A percentile compares a stretch with the other conserved stretches of the same genome.
Evolutionary conservation across 2,329 filamentous ascomycete species (phyloP).

Genomic region (Sporothrix pallida): DNA sequence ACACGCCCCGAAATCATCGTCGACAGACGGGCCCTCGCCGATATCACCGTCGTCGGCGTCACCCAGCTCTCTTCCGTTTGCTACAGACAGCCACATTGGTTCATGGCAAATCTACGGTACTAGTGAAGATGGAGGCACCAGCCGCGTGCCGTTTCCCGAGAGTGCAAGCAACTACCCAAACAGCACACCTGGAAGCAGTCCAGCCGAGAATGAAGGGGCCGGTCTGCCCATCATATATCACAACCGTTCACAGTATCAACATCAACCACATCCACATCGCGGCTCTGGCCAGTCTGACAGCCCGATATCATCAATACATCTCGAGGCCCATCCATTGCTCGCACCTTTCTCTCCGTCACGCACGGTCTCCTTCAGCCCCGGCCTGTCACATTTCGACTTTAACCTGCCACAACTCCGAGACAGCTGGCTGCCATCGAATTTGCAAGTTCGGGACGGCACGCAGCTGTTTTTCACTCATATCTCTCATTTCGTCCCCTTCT

Average conservation of each 20-base stretch:
- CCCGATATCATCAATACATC: no score
- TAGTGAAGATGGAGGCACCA: not conserved
- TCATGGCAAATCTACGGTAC: not conserved
- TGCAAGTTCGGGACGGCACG: slow-evolving; percentile 45
- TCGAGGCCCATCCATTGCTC: not conserved
- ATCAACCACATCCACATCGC: not conserved
- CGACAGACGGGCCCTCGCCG: not conserved
- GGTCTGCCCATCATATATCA: not conserved
- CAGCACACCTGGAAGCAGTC: slow-evolving; percentile 7
- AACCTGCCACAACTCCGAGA: slow-evolving; percentile 38
- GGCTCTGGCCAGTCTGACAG: not conserved
- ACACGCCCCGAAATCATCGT: not conserved
- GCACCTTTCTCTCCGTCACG: slow-evolving; percentile 6
- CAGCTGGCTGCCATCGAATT: slow-evolving; percentile 44
- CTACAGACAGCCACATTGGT: not conserved
- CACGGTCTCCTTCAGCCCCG: slow-evolving; percentile 6
- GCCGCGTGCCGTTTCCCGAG: not conserved
- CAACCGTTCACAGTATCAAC: not conserved
- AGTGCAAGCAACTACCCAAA: not conserved
- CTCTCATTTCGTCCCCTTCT: slow-evolving; percentile 48
- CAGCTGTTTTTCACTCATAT: slow-evolving; percentile 47
- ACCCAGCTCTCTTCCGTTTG: not conserved
- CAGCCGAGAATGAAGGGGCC: not conserved
- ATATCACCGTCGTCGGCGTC: not conserved
- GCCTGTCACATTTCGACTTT: slow-evolving; percentile 27